These are phyloP conservation scores for Clitopilus hobsonii DNA, from an alignment of 768 basidiomycete species.

Conservation along the genomic window DNA sequence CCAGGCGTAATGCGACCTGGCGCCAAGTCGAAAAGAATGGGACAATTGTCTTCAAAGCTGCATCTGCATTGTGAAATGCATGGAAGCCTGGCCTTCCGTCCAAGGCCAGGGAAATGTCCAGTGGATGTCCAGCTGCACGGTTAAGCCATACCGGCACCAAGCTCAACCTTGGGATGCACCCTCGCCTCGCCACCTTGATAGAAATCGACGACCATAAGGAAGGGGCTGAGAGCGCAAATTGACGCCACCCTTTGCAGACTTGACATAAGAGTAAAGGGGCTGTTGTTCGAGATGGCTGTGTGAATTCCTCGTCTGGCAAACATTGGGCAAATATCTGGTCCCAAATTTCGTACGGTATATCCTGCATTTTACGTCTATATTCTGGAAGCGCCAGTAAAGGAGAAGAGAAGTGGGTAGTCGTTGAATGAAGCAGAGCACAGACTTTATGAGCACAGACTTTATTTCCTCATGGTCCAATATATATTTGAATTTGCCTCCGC, in stretches of 20 bases:
- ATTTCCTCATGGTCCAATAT: not conserved
- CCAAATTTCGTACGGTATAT: constrained; percentile 9
- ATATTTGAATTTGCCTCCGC: not conserved
- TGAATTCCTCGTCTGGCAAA: constrained; percentile 7
- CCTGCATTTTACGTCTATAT: not conserved
- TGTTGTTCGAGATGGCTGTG: not conserved
- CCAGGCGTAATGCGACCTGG: constrained; percentile 1
- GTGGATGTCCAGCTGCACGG: constrained; percentile 2
- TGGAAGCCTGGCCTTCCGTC: constrained; percentile 3
- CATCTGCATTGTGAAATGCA: constrained; percentile 5
- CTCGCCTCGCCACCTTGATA: constrained; percentile 3
- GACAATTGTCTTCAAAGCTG: not conserved
- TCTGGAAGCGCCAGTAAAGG: not conserved
- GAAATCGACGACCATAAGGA: constrained; percentile 11
- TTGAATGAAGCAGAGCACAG: not conserved
- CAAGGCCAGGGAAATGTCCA: constrained; percentile 3
- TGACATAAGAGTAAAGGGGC: constrained; percentile 12
- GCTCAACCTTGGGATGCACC: constrained; percentile 2
- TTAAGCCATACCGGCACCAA: constrained; percentile 4
- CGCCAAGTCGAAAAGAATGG: constrained; percentile 6
- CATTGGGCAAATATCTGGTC: constrained; percentile 11
- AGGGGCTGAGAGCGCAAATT: constrained; percentile 7
- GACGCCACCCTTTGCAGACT: constrained; percentile 10
- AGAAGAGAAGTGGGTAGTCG: not conserved
- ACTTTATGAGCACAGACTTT: not conserved